Base-by-base conservation (phyloP, 2,329 filamentous ascomycete species). In the Calonectria crousiana region DNA sequence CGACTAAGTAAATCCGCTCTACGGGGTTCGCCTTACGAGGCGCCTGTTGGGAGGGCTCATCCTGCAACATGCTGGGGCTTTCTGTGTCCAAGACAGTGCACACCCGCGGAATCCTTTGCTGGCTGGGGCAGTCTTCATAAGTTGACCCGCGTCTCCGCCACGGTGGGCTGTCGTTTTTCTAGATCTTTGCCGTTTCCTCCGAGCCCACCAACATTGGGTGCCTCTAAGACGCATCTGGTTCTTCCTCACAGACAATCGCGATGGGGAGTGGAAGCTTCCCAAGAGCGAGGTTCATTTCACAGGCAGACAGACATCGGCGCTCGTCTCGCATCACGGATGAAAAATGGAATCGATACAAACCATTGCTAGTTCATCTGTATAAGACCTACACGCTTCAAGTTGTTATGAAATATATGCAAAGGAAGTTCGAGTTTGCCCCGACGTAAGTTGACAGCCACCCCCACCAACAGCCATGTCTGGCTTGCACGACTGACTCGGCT, bases 251-350 rank as follows among this genome's bases (percentile, higher is more conserved):
- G 4, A 10, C 9, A 23, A 23, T 13, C 13, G 44, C 4, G n/a
- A 73, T 69, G 70, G 67, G 26, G 52, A 53, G 51, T 30, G 41
- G 53, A 49, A 62, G 58, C 67, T 36, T 67, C 26, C 72, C 73
- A 2, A 62, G 67, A 34, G 47, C 67, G 23, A 77, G 66, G 36
- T 75, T 71, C 34, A 20, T 32, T 44, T 73, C 71, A 14, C 28
- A 38, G 13, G 16, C 30, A 11, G 75, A 74, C n/a, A 75, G 56
- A 56, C 52, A 69, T 41, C 78, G 52, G 20, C 79, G 77, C 26
- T 80, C 79, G 32, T 64, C 72, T 36, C 79, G 79, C 53, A 80
- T 80, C 44, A 77, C 72, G 16, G 79, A 80, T 13, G 72, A 75
- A 30, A 74, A 60, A 13, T 80, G 79, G 79, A 76, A 80, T 28